Evolutionary conservation across 371 early-diverging fungal species (phyloP), one percentile per base, ranked within the genome.

Genomic region (Mucor irregularis): DNA sequence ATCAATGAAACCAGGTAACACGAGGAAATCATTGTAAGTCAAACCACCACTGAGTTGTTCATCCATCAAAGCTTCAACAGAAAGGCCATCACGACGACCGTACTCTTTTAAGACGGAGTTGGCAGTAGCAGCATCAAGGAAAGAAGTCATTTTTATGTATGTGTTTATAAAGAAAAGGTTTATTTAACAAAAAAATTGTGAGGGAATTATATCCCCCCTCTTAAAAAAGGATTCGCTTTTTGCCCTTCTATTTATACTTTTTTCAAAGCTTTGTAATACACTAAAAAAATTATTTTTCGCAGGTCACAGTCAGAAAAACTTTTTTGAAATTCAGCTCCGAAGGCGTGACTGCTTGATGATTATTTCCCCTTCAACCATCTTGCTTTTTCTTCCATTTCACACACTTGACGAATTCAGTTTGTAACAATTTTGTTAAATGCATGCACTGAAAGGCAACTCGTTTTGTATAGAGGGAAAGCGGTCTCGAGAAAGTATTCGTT

Each of bases 11-110:
- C 98, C 98, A 53, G 98, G 98, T 30, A 97, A 84, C 66, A 97
- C 84, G 75, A 97, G 77, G 70, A 97, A 94, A 79, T 97, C 98
- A 81, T 96, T 96, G 86, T 96, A 97, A 57, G 98, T 96, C 61
- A 97, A 81, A 35, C 96, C 98, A 64, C 94, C 96, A 34, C 76
- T 81, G 17, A 68, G 54, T 62, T 82, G 73, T 46, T 80, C 82
- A 63, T 92, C 88, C 68, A 94, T 80, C 42, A 94, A 72, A 61
- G 89, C 83, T 64, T 79, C 80, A 46, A 82, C 88, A 17, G 89
- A 74, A 54, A 93, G 78, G 43, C 94, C 94, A 79, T 94, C 94
- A 63, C 71, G 74, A 47, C 69, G 62, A 17, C 58, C 65, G 53
- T 80, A 78, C 29, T 69, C 57, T 24, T 68, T 19, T 49, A 63